Percentiles rank a stretch among this genome's conserved stretches.
These are phyloP conservation scores for Paecilomyces dactylethromorphus DNA, from an alignment of 2,329 filamentous ascomycete species.

Conservation along the genomic window DNA sequence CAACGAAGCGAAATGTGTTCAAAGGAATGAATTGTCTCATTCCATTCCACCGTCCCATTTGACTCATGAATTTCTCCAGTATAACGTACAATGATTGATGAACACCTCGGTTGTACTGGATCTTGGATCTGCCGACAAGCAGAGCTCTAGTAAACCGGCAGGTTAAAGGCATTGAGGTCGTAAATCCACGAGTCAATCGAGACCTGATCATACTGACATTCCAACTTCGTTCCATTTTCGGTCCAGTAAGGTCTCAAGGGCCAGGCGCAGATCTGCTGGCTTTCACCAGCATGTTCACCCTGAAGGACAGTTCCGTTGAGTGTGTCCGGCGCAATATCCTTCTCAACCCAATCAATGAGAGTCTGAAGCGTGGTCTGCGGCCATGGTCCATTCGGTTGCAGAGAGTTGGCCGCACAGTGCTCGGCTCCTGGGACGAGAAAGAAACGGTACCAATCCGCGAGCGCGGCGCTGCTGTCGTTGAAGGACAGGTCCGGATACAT, in stretches of 20 bases:
- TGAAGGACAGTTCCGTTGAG: slow-evolving; percentile 36
- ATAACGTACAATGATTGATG: too few species aligned
- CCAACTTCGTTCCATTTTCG: slow-evolving; percentile 25
- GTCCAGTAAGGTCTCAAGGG: slow-evolving; percentile 25
- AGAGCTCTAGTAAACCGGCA: slow-evolving; percentile 29
- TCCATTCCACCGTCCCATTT: neutral
- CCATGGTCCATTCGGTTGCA: slow-evolving; percentile 39
- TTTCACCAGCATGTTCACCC: slow-evolving; percentile 23
- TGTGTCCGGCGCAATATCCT: slow-evolving; percentile 37
- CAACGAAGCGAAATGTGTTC: neutral
- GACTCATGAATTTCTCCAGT: neutral
- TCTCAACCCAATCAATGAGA: slow-evolving; percentile 49
- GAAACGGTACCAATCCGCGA: slow-evolving; percentile 50
- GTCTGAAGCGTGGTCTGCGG: slow-evolving; percentile 41
- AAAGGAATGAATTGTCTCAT: neutral
- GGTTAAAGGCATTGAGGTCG: slow-evolving; percentile 31
- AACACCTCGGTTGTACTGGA: neutral
- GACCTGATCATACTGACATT: slow-evolving; percentile 34
- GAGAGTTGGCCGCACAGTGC: slow-evolving; percentile 44
- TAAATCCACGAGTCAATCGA: slow-evolving; percentile 36
- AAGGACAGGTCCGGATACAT: slow-evolving; percentile 42
- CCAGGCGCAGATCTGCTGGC: slow-evolving; percentile 29
- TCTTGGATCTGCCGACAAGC: neutral
- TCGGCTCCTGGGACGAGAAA: slow-evolving; percentile 50
- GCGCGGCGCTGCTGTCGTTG: slow-evolving; percentile 32